phyloP scores from a whole-genome alignment of 2,329 filamentous ascomycete species.

The Dactylonectria estremocensis region DNA sequence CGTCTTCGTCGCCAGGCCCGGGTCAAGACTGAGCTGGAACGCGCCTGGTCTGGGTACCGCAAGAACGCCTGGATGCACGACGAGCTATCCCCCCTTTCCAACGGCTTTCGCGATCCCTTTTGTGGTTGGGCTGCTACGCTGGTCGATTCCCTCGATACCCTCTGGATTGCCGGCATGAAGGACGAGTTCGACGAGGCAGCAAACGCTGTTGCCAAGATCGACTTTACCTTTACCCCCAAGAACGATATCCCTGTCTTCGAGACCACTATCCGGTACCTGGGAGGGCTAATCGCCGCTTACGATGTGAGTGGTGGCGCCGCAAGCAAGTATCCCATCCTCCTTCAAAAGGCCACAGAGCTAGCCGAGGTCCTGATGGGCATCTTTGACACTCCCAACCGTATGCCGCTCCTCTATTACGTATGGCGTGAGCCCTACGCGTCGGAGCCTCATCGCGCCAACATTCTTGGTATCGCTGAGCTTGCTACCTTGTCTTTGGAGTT shows the following conservation, averaged over 20 bases:
- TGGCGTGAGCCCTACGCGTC: constrained; percentile 79
- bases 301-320: constrained; percentile 80
- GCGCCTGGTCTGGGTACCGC: constrained; percentile 88
- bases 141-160: constrained; percentile 85
- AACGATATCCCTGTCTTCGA: constrained; percentile 90
- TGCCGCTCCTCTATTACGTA: constrained; percentile 86
- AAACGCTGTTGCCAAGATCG: constrained; percentile 78
- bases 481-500: constrained; percentile 91
- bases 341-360: constrained; percentile 85
- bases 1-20: constrained; percentile 75
- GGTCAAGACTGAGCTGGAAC: constrained; percentile 82
- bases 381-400: constrained; percentile 94
- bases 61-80: constrained; percentile 88
- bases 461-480: constrained; percentile 77
- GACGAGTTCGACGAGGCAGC: constrained; percentile 87
- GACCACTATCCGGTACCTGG: constrained; percentile 91
- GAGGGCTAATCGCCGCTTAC: constrained; percentile 87
- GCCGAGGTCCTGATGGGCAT: constrained; percentile 85
- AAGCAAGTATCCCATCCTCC: constrained; percentile 74
- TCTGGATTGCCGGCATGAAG: constrained; percentile 88
- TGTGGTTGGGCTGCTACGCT: constrained; percentile 92
- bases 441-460: constrained; percentile 74
- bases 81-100: constrained; percentile 83
- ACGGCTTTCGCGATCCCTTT: constrained; percentile 82
- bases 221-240: constrained; percentile 82